Base-by-base conservation (phyloP, 768 basidiomycete species). In the Pulveroboletus sp. region DNA sequence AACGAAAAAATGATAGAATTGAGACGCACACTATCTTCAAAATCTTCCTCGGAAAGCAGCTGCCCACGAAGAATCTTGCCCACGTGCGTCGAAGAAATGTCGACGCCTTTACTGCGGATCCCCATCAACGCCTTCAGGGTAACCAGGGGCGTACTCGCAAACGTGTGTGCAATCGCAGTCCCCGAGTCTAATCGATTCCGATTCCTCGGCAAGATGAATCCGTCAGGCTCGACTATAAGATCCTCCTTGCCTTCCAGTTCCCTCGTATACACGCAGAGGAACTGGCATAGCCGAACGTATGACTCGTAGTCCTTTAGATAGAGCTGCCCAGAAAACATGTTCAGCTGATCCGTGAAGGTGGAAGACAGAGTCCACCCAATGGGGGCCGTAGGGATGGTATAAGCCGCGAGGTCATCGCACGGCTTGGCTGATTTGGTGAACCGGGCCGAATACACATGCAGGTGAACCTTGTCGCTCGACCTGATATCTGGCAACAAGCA, bases 381-480 rank as follows among this genome's bases (percentile, higher is more conserved):
- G 11, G 44, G 44, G 7, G 34, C 17, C 4, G 47, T 9, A 19
- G 55, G 57, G 20, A 52, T 37, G n/a, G 11, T 24, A 11, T 51
- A 45, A 12, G 59, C 49, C 1, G 10, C 23, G 10, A 65, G 58
- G 24, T 64, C 53, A n/a, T 75, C 75, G 39, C 69, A 68, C 9
- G 71, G 53, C 27, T 57, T 53, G 65, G 69, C 69, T 2, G 57
- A 55, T 24, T 60, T 46, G 5, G 57, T 66, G 31, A 68, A 66
- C 6, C 71, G 60, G 7, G 75, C 70, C 2, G 71, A 53, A 50
- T 76, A 77, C 1, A 69, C 29, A 49, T 75, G 74, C 17, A 77
- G 63, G 40, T 66, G 61, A 7, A 72, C 70, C 3, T 49, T 16
- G 5, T 57, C 55, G 56, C 66, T 67, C 19, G 29, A 31, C 14